Conservation (phyloP, 768 basidiomycete species). For the Naganishia randhawae region DNA sequence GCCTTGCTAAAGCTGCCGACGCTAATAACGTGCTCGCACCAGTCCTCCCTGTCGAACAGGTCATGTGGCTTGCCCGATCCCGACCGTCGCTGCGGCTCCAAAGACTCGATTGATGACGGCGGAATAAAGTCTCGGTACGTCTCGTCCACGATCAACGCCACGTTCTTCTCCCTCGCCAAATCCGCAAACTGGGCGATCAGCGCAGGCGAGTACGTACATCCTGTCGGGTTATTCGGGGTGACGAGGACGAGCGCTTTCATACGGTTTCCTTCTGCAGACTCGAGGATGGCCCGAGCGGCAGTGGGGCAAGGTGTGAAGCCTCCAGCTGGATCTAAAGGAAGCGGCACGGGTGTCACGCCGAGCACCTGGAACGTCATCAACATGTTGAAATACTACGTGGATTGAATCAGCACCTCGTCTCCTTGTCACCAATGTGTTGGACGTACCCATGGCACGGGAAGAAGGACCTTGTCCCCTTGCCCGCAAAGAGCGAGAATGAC, state of each 20-base stretch:
- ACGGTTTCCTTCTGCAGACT: slow-evolving; percentile 18
- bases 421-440: background rate
- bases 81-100: slow-evolving; percentile 7
- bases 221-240: slow-evolving; percentile 56
- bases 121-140: slow-evolving; percentile 80
- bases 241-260: slow-evolving; percentile 59
- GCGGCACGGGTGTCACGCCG: slow-evolving; percentile 59
- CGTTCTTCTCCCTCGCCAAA: slow-evolving; percentile 59
- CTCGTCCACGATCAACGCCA: slow-evolving; percentile 79
- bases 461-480: slow-evolving; percentile 65
- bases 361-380: slow-evolving; percentile 65
- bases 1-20: slow-evolving; percentile 79
- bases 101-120: slow-evolving; percentile 55
- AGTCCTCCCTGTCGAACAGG: slow-evolving; percentile 53
- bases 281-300: slow-evolving; percentile 51
- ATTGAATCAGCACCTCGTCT: background rate
- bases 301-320: slow-evolving; percentile 63
- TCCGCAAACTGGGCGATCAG: slow-evolving; percentile 61
- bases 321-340: slow-evolving; percentile 57
- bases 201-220: slow-evolving; percentile 62
- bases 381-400: slow-evolving; percentile 53
- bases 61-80: slow-evolving; percentile 39
- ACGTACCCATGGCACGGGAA: slow-evolving; percentile 67
- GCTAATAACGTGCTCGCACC: slow-evolving; percentile 64
- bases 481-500: slow-evolving; percentile 64